A percentile compares a stretch with the other conserved stretches of the same genome.
These are phyloP conservation scores for Rhodotorula sp. DNA, from an alignment of 1,284 basidiomycete species.

Conservation along the genomic window DNA sequence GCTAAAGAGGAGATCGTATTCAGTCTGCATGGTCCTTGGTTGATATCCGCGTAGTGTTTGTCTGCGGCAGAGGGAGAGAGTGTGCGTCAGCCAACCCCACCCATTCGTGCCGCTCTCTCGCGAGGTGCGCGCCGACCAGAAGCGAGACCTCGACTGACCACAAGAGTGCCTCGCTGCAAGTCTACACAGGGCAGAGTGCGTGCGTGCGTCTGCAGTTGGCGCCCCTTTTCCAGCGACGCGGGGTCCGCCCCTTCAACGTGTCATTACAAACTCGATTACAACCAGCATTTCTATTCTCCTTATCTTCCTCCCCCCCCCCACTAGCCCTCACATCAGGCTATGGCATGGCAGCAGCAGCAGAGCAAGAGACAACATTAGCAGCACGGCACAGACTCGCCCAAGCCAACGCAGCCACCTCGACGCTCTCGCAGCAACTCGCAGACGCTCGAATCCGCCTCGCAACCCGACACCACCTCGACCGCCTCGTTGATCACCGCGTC, in stretches of 20 bases:
- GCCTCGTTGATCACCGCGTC: neutral
- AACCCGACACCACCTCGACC: neutral
- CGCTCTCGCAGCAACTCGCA: neutral
- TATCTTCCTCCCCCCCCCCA: too few species aligned
- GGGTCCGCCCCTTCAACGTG: too few species aligned
- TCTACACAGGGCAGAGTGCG: neutral
- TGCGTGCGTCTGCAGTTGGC: too few species aligned
- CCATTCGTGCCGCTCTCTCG: too few species aligned
- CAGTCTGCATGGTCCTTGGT: slow-evolving; percentile 54
- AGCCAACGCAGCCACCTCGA: neutral
- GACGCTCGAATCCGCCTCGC: neutral
- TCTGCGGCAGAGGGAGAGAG: neutral
- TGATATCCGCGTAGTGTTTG: too few species aligned
- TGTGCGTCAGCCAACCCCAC: neutral
- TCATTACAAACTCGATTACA: neutral
- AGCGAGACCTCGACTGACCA: neutral
- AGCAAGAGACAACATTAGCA: too few species aligned
- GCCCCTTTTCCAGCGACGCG: too few species aligned
- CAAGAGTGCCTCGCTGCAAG: neutral
- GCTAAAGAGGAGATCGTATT: slow-evolving; percentile 95
- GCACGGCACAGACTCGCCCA: neutral
- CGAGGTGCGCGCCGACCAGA: neutral
- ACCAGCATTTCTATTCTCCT: neutral
- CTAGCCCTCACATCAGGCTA: neutral
- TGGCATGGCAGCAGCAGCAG: neutral